Conservation (phyloP, 148 eudicot genomes). For the Bassia scoparia region DNA sequence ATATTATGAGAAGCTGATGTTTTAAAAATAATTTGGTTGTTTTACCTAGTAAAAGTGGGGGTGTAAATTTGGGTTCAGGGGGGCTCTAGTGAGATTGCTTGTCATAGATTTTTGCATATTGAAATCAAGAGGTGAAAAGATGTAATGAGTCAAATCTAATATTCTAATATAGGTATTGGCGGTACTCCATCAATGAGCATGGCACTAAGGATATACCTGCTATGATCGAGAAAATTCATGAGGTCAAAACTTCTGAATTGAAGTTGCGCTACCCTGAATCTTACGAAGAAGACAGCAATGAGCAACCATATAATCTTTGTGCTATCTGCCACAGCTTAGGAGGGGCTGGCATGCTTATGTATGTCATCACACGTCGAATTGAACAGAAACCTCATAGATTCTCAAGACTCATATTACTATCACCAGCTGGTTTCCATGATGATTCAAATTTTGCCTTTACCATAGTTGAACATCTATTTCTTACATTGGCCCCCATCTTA, state of each 20-base stretch:
- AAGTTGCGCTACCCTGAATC: slow-evolving; percentile 37
- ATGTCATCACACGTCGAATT: slow-evolving; percentile 56
- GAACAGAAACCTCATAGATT: slow-evolving; percentile 70
- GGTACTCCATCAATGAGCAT: slow-evolving; percentile 92
- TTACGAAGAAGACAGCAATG: slow-evolving; percentile 36
- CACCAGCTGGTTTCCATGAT: slow-evolving; percentile 93
- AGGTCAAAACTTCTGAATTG: slow-evolving; percentile 69
- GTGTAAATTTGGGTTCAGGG: too few relatives aligned
- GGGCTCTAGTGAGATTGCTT: background rate
- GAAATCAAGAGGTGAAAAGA: background rate
- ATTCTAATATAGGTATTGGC: slow-evolving; percentile 70
- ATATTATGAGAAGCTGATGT: background rate
- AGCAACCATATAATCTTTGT: slow-evolving; percentile 75
- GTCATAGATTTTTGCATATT: background rate
- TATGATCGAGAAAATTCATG: slow-evolving; percentile 81
- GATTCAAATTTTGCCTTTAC: slow-evolving; percentile 66
- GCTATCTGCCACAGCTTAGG: slow-evolving; percentile 91
- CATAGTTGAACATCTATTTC: slow-evolving; percentile 45
- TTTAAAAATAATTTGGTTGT: background rate
- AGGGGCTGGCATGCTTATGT: slow-evolving; percentile 86
- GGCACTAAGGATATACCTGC: slow-evolving; percentile 88
- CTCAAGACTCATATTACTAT: slow-evolving; percentile 69
- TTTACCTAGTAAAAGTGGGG: too few relatives aligned
- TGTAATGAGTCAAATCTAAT: slow-evolving; percentile 4
- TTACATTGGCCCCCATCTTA: slow-evolving; percentile 59